A percentile compares a stretch with the other conserved stretches of the same genome.
These are phyloP conservation scores for Aspergillus amoenus DNA, from an alignment of 2,329 filamentous ascomycete genomes.

Conservation along the genomic window DNA sequence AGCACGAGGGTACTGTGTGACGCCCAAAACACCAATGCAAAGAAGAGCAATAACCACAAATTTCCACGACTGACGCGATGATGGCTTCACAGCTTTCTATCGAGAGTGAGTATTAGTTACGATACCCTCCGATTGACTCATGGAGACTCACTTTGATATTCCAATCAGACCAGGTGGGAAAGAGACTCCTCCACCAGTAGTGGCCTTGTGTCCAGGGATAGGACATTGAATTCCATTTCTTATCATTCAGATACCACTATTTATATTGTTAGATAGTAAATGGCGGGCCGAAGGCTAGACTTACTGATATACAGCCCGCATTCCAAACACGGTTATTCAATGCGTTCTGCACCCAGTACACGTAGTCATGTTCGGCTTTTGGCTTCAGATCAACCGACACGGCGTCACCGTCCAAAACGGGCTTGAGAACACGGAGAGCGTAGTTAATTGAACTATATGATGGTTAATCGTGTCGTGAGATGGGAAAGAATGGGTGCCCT, in stretches of 20 bases:
- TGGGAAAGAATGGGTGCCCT: background rate
- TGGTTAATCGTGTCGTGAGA: background rate
- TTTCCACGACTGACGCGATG: background rate
- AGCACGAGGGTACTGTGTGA: too few relatives aligned
- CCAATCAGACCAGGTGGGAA: conserved; percentile 29
- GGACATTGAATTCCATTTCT: conserved; percentile 27
- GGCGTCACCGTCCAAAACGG: conserved; percentile 48
- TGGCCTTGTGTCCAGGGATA: conserved; percentile 30
- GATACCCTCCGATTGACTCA: background rate
- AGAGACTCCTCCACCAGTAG: conserved; percentile 29
- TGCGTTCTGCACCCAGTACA: conserved; percentile 45
- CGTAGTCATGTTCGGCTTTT: conserved; percentile 47
- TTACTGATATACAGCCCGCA: conserved; percentile 33
- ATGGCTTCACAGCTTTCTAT: background rate
- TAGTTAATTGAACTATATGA: conserved; percentile 52
- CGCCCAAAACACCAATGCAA: too few relatives aligned
- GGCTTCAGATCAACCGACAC: conserved; percentile 46
- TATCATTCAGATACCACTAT: conserved; percentile 27
- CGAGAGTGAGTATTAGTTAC: background rate
- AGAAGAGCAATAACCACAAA: too few relatives aligned
- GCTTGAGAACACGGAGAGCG: conserved; percentile 57
- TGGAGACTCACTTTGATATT: conserved; percentile 2
- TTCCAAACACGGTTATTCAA: conserved; percentile 49
- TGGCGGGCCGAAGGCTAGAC: background rate
- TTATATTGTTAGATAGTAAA: background rate